phyloP scores from a whole-genome alignment of 176 grass and related monocot genomes.

The Tillandsia fasciculata region DNA sequence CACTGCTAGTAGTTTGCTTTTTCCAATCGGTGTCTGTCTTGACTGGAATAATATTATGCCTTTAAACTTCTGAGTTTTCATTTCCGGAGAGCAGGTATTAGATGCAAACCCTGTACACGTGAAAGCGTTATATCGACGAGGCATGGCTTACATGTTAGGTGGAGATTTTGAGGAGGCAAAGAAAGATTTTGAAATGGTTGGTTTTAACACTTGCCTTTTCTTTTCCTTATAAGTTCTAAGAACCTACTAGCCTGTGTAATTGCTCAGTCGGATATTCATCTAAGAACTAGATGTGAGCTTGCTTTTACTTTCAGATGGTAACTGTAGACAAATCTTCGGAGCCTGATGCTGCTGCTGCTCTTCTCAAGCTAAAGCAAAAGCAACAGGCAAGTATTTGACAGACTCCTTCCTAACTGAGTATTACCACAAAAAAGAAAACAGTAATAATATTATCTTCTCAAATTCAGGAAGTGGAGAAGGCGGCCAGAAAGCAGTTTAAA shows the following conservation, averaged over 20 bases:
- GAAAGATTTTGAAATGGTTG: conserved; percentile 88
- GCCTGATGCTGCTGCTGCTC: conserved; percentile 63
- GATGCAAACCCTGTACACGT: conserved; percentile 74
- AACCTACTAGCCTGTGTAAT: background rate
- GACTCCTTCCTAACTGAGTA: background rate
- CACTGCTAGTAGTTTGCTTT: background rate
- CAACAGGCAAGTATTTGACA: conserved; percentile 44
- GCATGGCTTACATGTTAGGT: conserved; percentile 65
- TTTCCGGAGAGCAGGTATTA: conserved; percentile 42
- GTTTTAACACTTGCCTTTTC: conserved; percentile 3
- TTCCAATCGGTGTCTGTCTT: conserved; percentile 9
- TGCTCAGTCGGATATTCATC: conserved; percentile 1
- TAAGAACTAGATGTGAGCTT: conserved; percentile 6
- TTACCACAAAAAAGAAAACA: no score
- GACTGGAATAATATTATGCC: background rate
- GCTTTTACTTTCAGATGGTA: conserved; percentile 53
- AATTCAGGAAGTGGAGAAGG: conserved; percentile 68
- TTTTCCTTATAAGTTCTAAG: conserved; percentile 11
- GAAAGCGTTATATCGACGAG: conserved; percentile 83
- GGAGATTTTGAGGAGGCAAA: conserved; percentile 85
- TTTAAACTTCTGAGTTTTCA: background rate
- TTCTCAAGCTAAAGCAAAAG: conserved; percentile 71
- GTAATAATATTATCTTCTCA: background rate
- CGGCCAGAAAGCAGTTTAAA: conserved; percentile 89
- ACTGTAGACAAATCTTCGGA: conserved; percentile 63